Percentiles rank a stretch among this genome's conserved stretches.
Evolutionary conservation across 2,329 filamentous ascomycete genomes (phyloP).

Genomic region (Tolypocladium tundrense): DNA sequence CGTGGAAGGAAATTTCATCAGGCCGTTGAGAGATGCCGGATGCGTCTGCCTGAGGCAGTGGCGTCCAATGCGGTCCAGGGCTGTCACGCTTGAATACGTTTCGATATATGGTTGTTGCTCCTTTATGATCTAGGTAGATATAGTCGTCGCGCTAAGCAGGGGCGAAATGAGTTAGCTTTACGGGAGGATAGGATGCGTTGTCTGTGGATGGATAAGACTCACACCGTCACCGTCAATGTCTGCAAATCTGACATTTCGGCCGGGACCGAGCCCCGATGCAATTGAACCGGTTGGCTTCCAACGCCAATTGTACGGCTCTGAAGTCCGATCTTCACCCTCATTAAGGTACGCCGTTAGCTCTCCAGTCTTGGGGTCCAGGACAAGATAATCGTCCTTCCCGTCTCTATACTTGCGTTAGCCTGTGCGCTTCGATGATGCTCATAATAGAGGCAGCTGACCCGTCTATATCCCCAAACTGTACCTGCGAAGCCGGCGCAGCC

Average conservation of each 20-base stretch:
- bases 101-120: neutral
- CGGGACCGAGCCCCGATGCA: constrained; percentile 7
- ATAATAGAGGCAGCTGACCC: neutral
- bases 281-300: constrained; percentile 4
- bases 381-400: neutral
- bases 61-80: neutral
- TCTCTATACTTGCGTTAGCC: neutral
- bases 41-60: neutral
- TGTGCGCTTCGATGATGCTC: neutral
- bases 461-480: neutral
- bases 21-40: constrained; percentile 7
- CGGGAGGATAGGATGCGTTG: neutral
- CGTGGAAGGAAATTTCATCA: constrained; percentile 9
- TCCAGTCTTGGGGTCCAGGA: neutral
- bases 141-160: neutral
- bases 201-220: neutral
- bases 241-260: constrained; percentile 8
- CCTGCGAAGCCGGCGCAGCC: neutral
- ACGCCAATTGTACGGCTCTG: neutral
- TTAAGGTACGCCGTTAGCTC: neutral
- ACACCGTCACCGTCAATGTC: constrained; percentile 14
- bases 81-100: neutral
- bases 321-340: neutral
- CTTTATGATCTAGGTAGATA: neutral
- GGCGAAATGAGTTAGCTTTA: neutral